Conservation (phyloP, 2,329 filamentous ascomycete species). For the Chaetothyriales sp. region DNA sequence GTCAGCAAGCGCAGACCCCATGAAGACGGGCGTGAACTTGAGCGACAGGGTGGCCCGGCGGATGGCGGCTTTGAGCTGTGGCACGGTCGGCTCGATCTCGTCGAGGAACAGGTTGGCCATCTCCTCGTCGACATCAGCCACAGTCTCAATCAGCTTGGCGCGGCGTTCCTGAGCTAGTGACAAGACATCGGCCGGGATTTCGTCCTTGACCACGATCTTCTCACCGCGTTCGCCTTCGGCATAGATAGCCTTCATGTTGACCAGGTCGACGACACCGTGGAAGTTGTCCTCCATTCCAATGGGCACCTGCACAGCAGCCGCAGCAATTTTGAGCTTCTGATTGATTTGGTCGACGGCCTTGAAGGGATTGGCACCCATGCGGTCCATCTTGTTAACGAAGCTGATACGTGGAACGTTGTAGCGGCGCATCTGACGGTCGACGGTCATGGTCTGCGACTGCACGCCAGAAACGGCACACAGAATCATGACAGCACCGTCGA, state of each 20-base stretch:
- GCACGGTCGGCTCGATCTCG: constrained; percentile 59
- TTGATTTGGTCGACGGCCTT: constrained; percentile 97
- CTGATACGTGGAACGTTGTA: constrained; percentile 93
- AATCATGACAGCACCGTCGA: constrained; percentile 97
- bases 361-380: constrained; percentile 96
- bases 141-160: constrained; percentile 74
- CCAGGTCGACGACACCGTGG: constrained; percentile 78
- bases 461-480: constrained; percentile 94
- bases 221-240: constrained; percentile 72
- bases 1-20: constrained; percentile 89
- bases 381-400: constrained; percentile 99
- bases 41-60: constrained; percentile 73
- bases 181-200: constrained; percentile 66
- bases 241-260: constrained; percentile 85
- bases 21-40: constrained; percentile 88
- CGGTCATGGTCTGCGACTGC: constrained; percentile 94
- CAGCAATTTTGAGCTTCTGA: constrained; percentile 80
- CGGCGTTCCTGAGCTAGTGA: constrained; percentile 69
- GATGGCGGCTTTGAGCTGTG: constrained; percentile 84
- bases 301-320: constrained; percentile 84
- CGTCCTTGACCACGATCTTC: constrained; percentile 57
- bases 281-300: constrained; percentile 88
- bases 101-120: constrained; percentile 92
- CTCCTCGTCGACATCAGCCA: constrained; percentile 94
- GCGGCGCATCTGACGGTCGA: constrained; percentile 95